phyloP scores from a whole-genome alignment of 352 stramenopile genomes.

The Globisporangium acanthophoron region DNA sequence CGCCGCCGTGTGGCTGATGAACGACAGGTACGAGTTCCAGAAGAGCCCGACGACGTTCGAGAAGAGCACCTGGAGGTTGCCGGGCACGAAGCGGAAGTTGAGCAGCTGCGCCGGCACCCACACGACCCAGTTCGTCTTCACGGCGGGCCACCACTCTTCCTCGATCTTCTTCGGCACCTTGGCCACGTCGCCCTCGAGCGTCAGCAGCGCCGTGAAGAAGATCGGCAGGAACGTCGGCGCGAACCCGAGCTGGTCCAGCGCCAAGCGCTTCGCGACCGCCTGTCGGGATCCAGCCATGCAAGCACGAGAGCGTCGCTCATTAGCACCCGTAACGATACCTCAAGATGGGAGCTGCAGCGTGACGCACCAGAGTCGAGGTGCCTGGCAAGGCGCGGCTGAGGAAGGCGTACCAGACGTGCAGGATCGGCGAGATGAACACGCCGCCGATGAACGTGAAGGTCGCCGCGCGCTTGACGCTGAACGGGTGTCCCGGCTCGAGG shows the following conservation, averaged over 20 bases:
- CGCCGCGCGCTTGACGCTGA: slow-evolving; percentile 45
- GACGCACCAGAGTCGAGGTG: slow-evolving; percentile 18
- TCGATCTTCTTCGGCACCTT: slow-evolving; percentile 59
- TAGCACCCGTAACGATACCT: not conserved
- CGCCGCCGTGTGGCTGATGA: slow-evolving; percentile 46
- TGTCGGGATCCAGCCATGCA: not conserved
- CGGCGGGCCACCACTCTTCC: slow-evolving; percentile 70
- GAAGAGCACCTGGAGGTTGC: slow-evolving; percentile 77
- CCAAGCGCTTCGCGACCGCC: slow-evolving; percentile 59
- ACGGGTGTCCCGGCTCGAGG: slow-evolving; percentile 23
- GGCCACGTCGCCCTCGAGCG: slow-evolving; percentile 46
- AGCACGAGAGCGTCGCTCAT: not conserved
- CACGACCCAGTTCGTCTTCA: slow-evolving; percentile 75
- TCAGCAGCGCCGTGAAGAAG: slow-evolving; percentile 66
- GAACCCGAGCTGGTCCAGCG: slow-evolving; percentile 76
- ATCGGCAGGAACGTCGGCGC: slow-evolving; percentile 64
- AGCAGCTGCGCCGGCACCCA: slow-evolving; percentile 78
- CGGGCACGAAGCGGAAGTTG: slow-evolving; percentile 79
- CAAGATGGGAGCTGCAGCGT: not conserved
- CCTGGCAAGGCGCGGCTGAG: slow-evolving; percentile 36
- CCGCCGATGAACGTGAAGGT: slow-evolving; percentile 72
- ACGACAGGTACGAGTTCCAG: slow-evolving; percentile 84
- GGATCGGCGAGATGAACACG: slow-evolving; percentile 56
- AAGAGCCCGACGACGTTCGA: slow-evolving; percentile 75
- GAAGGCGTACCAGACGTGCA: slow-evolving; percentile 79